Evolutionary conservation across 306 rosid genomes (phyloP), one percentile per base, ranked within the genome.

Genomic region (Trifolium dubium): DNA sequence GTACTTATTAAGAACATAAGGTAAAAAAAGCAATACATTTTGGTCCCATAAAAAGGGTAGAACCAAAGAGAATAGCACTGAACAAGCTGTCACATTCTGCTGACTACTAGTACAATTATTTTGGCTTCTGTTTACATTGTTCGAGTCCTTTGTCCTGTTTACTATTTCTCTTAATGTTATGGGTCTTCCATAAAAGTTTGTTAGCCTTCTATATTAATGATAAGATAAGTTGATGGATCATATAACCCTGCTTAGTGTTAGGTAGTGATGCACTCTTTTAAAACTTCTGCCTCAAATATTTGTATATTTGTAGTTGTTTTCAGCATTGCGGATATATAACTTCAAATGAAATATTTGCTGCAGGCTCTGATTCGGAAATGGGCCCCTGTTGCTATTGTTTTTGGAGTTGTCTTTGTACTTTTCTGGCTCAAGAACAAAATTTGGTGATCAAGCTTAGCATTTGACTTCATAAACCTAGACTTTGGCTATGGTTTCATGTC

Each of bases 321-420:
- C 14, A 15, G 58, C 28, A 58, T 77, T 58, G 15, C 1, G 63
- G 47, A 54, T 55, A 10, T 72, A 76, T 76, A 73, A 84, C 69
- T 74, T 58, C 3, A 77, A 80, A 70, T 71, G 8, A 30, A 68
- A 46, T 73, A 46, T 75, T 82, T 35, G 61, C 43, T 83, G 80
- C 73, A 94, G 98, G 98, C 97, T 63, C 79, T 94, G 67, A 91
- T 94, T 74, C 89, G 90, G 55, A 94, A 94, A 88, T 88, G 94
- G 94, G 98, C 97, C 3, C 98, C 98, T n/a, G 94, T 91, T 80
- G 94, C 98, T 51, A 89, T 94, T 75, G 99, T 95, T 65, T 81
- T 95, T 6, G 99, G 99, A 87, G 96, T 95, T 68, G 99, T 95
- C 78, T 87, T 92, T 85, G 84, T 95, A n/a, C 93, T 95, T 69